phyloP scores from a whole-genome alignment of 306 rosid genomes.

The Vigna nakashimae region DNA sequence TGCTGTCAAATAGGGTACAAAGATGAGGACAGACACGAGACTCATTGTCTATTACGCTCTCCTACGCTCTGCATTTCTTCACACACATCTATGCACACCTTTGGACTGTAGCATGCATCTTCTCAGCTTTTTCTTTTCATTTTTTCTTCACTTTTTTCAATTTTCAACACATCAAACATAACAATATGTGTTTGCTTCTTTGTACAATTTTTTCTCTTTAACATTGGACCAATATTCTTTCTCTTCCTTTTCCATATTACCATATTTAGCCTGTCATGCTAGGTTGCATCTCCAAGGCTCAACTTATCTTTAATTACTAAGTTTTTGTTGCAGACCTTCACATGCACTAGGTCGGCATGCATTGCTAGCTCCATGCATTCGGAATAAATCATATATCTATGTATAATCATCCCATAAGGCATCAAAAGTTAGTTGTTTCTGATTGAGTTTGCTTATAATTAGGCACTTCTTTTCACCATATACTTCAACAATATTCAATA shows the following conservation, averaged over 20 bases:
- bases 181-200: too few relatives aligned
- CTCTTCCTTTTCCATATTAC: neutral
- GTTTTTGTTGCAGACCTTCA: slow-evolving; percentile 30
- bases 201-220: neutral
- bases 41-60: slow-evolving; percentile 10
- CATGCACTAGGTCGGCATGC: slow-evolving; percentile 50
- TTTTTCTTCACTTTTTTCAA: neutral
- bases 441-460: neutral
- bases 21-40: slow-evolving; percentile 31
- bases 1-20: slow-evolving; percentile 50
- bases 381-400: slow-evolving; percentile 3
- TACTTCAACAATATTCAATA: slow-evolving; percentile 17
- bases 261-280: neutral
- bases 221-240: neutral
- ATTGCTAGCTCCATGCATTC: slow-evolving; percentile 43
- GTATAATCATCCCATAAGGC: neutral
- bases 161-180: neutral
- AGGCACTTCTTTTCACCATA: neutral
- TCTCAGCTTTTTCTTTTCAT: slow-evolving; percentile 3
- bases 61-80: neutral
- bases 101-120: slow-evolving; percentile 24
- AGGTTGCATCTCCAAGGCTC: slow-evolving; percentile 18
- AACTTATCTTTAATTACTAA: slow-evolving; percentile 18
- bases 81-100: slow-evolving; percentile 19
- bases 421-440: neutral